Percentiles rank a stretch among this genome's conserved stretches.
These are phyloP conservation scores for Diutina scorzettiae DNA, from an alignment of 1,139 yeast genomes.

Conservation along the genomic window DNA sequence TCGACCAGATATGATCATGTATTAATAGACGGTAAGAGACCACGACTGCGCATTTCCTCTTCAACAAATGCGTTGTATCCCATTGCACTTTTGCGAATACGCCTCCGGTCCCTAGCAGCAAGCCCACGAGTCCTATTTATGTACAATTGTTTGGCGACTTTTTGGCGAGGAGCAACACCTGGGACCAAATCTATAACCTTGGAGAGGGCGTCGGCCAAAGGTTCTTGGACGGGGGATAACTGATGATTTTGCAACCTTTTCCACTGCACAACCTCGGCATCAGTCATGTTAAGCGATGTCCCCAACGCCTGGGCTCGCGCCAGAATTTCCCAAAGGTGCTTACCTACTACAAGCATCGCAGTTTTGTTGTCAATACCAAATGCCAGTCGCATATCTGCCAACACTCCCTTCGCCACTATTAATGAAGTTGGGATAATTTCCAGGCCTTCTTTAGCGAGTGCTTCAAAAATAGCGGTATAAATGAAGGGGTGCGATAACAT, in stretches of 20 bases:
- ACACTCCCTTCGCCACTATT: neutral
- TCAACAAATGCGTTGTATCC: neutral
- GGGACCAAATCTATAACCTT: neutral
- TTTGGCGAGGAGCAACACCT: too few species aligned
- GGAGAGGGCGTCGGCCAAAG: neutral
- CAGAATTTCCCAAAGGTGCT: neutral
- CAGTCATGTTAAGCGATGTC: neutral
- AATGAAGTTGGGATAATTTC: neutral
- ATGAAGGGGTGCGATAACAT: neutral
- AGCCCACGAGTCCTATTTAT: neutral
- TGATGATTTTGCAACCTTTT: neutral
- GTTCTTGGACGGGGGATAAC: neutral
- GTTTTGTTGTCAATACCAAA: neutral
- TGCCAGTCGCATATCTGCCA: neutral
- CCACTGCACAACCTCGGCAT: neutral
- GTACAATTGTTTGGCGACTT: too few species aligned
- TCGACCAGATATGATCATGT: neutral
- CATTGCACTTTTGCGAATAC: neutral
- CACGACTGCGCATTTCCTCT: neutral
- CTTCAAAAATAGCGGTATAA: neutral
- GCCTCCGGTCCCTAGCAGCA: slow-evolving; percentile 1
- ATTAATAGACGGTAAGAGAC: neutral
- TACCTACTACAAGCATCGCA: neutral
- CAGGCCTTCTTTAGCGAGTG: neutral
- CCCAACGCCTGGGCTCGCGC: neutral